Percentiles rank a stretch among this genome's conserved stretches.
Conservation (phyloP, 352 stramenopile species). For the Phytophthora niederhauseri region DNA sequence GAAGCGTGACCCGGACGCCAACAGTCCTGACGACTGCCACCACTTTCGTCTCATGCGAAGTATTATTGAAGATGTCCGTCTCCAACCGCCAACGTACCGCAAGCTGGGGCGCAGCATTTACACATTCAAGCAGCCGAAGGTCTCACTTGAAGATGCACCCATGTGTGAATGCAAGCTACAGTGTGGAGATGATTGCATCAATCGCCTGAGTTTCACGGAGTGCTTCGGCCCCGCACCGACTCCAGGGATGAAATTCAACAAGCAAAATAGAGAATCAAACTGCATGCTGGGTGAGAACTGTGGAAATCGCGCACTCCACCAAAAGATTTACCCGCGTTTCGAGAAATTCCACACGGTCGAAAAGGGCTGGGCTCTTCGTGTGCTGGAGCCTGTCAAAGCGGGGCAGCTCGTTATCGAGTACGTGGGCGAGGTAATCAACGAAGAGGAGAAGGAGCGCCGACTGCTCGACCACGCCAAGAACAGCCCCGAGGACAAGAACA, state of each 20-base stretch:
- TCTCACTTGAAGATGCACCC: constrained; percentile 77
- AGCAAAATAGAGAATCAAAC: constrained; percentile 86
- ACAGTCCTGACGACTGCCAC: constrained; percentile 58
- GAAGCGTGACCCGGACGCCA: constrained; percentile 58
- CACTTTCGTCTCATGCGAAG: constrained; percentile 79
- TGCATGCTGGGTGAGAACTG: constrained; percentile 91
- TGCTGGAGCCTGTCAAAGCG: constrained; percentile 80
- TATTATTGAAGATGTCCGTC: constrained; percentile 77
- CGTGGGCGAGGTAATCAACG: constrained; percentile 95
- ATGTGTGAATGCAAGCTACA: constrained; percentile 76
- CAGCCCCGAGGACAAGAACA: constrained; percentile 95
- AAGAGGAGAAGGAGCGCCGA: constrained; percentile 90
- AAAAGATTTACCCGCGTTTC: constrained; percentile 77
- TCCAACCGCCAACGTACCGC: constrained; percentile 77
- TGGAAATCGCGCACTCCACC: constrained; percentile 91
- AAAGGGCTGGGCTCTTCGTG: constrained; percentile 92
- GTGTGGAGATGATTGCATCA: constrained; percentile 95
- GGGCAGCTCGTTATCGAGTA: constrained; percentile 95
- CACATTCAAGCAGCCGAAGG: constrained; percentile 84
- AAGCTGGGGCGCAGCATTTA: constrained; percentile 84
- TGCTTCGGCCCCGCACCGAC: constrained; percentile 84
- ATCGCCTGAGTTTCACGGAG: constrained; percentile 92
- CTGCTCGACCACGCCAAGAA: constrained; percentile 84
- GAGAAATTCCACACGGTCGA: constrained; percentile 82
- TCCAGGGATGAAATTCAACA: constrained; percentile 68